phyloP scores from a whole-genome alignment of 1,139 yeast species.

The Saccharomyces hybrid region DNA sequence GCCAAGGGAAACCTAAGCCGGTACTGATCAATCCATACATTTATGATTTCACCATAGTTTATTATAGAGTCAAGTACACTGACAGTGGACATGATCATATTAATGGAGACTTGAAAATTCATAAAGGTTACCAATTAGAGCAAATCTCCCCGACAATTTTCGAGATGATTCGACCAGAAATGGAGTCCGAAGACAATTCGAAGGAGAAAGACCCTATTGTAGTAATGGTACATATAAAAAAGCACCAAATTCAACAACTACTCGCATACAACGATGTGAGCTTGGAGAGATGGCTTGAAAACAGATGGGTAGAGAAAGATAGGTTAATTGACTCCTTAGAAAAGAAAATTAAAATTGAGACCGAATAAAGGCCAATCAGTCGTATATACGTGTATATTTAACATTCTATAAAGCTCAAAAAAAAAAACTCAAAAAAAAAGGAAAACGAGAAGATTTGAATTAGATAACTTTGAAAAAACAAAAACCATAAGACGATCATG shows the following conservation, averaged over 20 bases:
- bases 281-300: constrained; percentile 66
- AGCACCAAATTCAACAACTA: constrained; percentile 41
- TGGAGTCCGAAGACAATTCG: constrained; percentile 7
- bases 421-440: not conserved
- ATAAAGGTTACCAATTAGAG: constrained; percentile 29
- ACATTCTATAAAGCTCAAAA: not conserved
- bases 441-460: not conserved
- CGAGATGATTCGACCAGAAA: constrained; percentile 42
- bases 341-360: constrained; percentile 27
- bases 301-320: constrained; percentile 65
- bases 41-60: constrained; percentile 45
- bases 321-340: constrained; percentile 35
- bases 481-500: constrained; percentile 1
- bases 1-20: not conserved
- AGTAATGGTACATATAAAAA: constrained; percentile 44
- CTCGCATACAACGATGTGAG: constrained; percentile 43
- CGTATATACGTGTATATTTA: not conserved
- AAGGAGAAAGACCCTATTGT: constrained; percentile 34
- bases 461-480: not conserved
- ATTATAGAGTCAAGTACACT: constrained; percentile 32
- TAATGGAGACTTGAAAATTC: constrained; percentile 15
- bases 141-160: constrained; percentile 46
- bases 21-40: constrained; percentile 27
- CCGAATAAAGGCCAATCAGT: not conserved
- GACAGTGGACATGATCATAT: constrained; percentile 17